Evolutionary conservation across 2,329 filamentous ascomycete genomes (phyloP), one percentile per base, ranked within the genome.

Genomic region (Pezicula neosporulosa): DNA sequence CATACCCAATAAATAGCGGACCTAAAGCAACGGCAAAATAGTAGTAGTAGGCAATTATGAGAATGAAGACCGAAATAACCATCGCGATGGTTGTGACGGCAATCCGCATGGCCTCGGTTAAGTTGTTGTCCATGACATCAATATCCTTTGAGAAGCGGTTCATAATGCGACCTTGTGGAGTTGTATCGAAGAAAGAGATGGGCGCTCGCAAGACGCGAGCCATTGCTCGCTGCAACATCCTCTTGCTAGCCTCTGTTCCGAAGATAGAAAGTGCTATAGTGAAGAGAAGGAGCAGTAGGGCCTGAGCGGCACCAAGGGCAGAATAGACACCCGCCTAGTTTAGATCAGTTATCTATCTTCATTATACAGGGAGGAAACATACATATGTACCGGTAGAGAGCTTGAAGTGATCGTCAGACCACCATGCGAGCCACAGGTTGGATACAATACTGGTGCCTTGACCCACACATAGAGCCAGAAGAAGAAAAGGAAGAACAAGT

Each of bases 111-210:
- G 90, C 87, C 62, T 97, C 93, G 0, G 87, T 87, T 41, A 97
- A 73, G 52, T 85, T 90, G 68, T 96, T 96, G 72, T 97, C 94
- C 90, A 97, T 95, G 51, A 94, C 90, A 64, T 97, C 90, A 38
- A 97, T 89, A 64, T 99, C 94, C 60, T 93, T 87, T 30, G 90
- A 95, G 71, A 97, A 97, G 15, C 94, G 89, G 68, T 97, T 97
- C 19, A 91, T 96, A 67, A 97, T 97, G 36, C 93, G 87, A 18
- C 94, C 94, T 1, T 97, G 79, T 0, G 94, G 94, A 1, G 94
- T 97, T 0, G 94, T 97, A 63, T 99, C 94, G 72, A 97, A 97
- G 73, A 97, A 97, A 4, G 89, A 87, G 90, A 86, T 85, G n/a
- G 83, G 83, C 3, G 83, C 83, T 24, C 83, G 76, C n/a, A 86